Conservation (phyloP, 148 eudicot species). For the Fagopyrum esculentum region DNA sequence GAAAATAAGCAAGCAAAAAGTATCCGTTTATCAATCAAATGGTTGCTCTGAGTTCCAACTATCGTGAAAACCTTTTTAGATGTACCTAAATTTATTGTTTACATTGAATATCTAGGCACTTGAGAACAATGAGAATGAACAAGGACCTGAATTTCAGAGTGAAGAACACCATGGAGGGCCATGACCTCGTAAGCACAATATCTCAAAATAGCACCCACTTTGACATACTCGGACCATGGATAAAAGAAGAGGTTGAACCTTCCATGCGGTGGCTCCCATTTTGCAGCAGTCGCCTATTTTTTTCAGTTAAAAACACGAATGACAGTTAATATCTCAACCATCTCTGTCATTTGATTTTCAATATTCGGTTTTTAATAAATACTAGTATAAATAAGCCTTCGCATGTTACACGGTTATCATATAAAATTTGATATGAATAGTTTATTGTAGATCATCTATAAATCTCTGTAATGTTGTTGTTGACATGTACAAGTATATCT, state of each 20-base stretch:
- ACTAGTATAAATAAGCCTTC: neutral
- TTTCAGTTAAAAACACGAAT: neutral
- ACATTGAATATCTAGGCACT: neutral
- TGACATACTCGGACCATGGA: constrained; percentile 63
- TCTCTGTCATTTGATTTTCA: neutral
- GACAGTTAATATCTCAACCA: neutral
- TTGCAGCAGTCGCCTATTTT: constrained; percentile 41
- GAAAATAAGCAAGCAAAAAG: neutral
- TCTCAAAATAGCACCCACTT: constrained; percentile 48
- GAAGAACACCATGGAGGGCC: constrained; percentile 66
- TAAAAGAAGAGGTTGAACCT: constrained; percentile 43
- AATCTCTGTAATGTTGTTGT: too few species aligned
- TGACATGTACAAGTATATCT: too few species aligned
- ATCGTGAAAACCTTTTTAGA: neutral
- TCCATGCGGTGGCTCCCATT: constrained; percentile 81
- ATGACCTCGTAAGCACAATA: constrained; percentile 58
- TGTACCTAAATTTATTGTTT: neutral
- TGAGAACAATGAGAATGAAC: neutral
- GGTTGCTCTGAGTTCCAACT: neutral
- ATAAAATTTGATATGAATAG: too few species aligned
- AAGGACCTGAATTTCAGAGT: constrained; percentile 59
- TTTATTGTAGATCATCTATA: too few species aligned
- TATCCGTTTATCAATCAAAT: neutral
- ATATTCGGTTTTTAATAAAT: neutral
- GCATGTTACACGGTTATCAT: too few species aligned